Evolutionary conservation across 2,329 filamentous ascomycete genomes (phyloP).

Genomic region (Fusarium praegraminearum): DNA sequence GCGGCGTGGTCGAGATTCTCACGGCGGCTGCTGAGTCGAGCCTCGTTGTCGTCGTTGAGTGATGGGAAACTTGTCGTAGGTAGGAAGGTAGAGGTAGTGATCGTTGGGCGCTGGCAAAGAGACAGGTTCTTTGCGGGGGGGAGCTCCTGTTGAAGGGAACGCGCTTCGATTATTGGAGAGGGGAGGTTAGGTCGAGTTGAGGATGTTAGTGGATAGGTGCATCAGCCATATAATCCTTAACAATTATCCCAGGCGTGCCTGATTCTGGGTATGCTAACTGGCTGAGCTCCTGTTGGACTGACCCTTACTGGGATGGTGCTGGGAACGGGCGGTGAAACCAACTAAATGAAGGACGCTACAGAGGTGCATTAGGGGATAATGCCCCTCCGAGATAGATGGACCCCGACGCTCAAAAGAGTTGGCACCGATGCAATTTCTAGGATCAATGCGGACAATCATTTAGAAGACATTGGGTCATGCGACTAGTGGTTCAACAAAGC

Average conservation of each 20-base stretch:
- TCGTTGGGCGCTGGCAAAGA: slow-evolving; percentile 45
- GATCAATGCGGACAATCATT: slow-evolving; percentile 21
- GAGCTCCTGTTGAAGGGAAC: slow-evolving; percentile 41
- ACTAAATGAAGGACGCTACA: slow-evolving; percentile 30
- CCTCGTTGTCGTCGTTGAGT: slow-evolving; percentile 43
- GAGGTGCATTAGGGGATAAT: slow-evolving; percentile 33
- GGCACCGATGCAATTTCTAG: slow-evolving; percentile 8
- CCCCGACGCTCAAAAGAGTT: slow-evolving; percentile 16
- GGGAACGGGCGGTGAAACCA: slow-evolving; percentile 40
- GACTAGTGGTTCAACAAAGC: neutral
- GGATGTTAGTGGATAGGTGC: slow-evolving; percentile 26
- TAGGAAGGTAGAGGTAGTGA: slow-evolving; percentile 20
- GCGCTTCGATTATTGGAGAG: slow-evolving; percentile 44
- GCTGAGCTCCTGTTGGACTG: slow-evolving; percentile 19
- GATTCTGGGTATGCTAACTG: slow-evolving; percentile 18
- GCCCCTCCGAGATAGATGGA: slow-evolving; percentile 38
- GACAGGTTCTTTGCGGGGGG: slow-evolving; percentile 46
- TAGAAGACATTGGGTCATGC: slow-evolving; percentile 1
- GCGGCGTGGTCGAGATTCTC: slow-evolving; percentile 41
- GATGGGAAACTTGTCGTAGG: slow-evolving; percentile 40
- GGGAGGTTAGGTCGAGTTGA: slow-evolving; percentile 27
- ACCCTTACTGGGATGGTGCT: slow-evolving; percentile 27
- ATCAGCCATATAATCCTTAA: slow-evolving; percentile 20
- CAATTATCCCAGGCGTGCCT: slow-evolving; percentile 8
- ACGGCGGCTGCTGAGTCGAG: slow-evolving; percentile 42